Base-by-base conservation (phyloP, 2,329 filamentous ascomycete genomes). In the Aaosphaeria arxii region DNA sequence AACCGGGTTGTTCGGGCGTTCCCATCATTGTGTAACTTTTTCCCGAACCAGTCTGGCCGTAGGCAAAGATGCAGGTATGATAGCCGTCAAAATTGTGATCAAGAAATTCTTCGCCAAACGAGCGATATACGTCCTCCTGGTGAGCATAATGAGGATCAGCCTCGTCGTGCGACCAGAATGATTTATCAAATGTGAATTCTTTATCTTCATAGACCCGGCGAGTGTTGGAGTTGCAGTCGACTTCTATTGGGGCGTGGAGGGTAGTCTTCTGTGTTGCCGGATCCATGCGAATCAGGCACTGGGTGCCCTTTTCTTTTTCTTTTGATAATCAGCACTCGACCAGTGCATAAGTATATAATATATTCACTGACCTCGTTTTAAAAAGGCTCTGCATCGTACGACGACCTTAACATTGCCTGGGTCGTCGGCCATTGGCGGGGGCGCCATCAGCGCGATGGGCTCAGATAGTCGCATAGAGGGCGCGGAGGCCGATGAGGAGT, bases 21-120 rank as follows among this genome's bases (percentile, higher is more conserved):
- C 94, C 94, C 94, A 99, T 99, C 84, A 86, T 99, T 39, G 94
- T 96, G 74, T 97, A 99, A 68, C 89, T 95, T 77, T 99, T 99
- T 44, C 94, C 94, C 1, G 91, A 95, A 28, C 94, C 94, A 0
- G 94, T 99, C 76, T 99, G 94, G 7, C 94, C 94, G 64, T 99
- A 97, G 51, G 94, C 94, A 67, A 99, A 97, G 59, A 99, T 99
- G 71, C 94, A 99, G 0, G 94, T 99, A 73, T 99, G 92, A 75
- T 99, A 99, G 55, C 94, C 94, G 67, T 96, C 91, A 63, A 99
- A 99, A 74, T 99, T 99, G 79, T 99, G 94, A 71, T 99, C 94
- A 53, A 99, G 81, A 59, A 99, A 97, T 66, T 97, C 94, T 70
- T 96, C 91, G 47, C 94, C 94, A 28, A 99, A 81, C 50, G 87